A percentile compares a stretch with the other conserved stretches of the same genome.
Evolutionary conservation across 2,329 filamentous ascomycete genomes (phyloP).

Genomic region (Cercospora nicotianae): DNA sequence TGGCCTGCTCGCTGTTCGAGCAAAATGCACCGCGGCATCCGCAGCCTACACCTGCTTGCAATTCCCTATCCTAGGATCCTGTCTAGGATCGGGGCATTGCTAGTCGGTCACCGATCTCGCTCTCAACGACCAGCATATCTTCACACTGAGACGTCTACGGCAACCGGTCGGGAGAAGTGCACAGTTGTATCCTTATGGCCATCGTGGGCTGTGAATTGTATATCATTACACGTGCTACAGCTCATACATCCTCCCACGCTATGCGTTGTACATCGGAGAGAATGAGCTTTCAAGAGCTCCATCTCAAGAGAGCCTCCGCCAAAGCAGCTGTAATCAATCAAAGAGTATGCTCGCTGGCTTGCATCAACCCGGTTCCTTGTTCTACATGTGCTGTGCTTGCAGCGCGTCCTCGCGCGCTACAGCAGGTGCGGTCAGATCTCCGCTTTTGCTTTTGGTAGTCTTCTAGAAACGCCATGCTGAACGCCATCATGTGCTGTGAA

Average conservation of each 20-base stretch:
- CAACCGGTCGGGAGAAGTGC: neutral
- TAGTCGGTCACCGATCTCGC: constrained; percentile 1
- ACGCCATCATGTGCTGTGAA: constrained; percentile 21
- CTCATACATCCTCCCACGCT: constrained; percentile 11
- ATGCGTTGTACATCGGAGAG: neutral
- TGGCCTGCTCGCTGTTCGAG: neutral
- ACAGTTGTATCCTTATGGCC: neutral
- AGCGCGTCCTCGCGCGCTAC: constrained; percentile 17
- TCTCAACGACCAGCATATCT: neutral
- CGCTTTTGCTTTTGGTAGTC: constrained; percentile 20
- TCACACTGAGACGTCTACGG: neutral
- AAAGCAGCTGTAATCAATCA: constrained; percentile 11
- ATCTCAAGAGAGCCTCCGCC: neutral
- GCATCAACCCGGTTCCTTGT: constrained; percentile 20
- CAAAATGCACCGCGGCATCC: neutral
- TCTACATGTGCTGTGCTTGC: constrained; percentile 26
- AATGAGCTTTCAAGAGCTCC: neutral
- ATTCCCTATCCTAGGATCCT: neutral
- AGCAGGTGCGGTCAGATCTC: constrained; percentile 16
- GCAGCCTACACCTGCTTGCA: neutral
- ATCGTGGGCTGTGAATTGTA: neutral
- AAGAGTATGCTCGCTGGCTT: constrained; percentile 7
- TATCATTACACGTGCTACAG: constrained; percentile 14
- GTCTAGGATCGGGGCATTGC: neutral
- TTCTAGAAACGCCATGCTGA: constrained; percentile 22